Conservation (phyloP, 768 basidiomycete species). For the Leucocoprinus leucothites region DNA sequence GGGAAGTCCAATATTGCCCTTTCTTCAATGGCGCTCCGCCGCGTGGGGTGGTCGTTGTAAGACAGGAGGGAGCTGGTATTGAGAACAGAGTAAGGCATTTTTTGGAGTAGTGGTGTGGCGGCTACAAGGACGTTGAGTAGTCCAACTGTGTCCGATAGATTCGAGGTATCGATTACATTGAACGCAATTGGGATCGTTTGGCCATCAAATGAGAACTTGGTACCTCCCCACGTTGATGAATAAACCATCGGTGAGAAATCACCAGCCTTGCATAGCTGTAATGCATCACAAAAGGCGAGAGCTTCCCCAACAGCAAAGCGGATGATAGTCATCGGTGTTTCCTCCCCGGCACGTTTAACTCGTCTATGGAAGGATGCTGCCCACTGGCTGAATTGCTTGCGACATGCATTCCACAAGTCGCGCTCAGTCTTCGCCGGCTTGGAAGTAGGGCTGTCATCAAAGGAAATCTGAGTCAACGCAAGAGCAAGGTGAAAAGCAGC, state of each 20-base stretch:
- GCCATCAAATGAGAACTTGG: slow-evolving; percentile 27
- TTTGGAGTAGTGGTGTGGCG: slow-evolving; percentile 34
- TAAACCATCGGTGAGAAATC: slow-evolving; percentile 26
- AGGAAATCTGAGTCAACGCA: slow-evolving; percentile 19
- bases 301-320: slow-evolving; percentile 41
- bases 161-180: slow-evolving; percentile 49
- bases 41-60: neutral
- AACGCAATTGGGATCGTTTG: slow-evolving; percentile 32
- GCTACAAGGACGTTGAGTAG: slow-evolving; percentile 40
- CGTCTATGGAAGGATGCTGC: slow-evolving; percentile 25
- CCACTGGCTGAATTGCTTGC: slow-evolving; percentile 32
- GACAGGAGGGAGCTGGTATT: slow-evolving; percentile 40
- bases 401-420: slow-evolving; percentile 27
- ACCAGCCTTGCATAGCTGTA: slow-evolving; percentile 20
- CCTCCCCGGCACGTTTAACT: slow-evolving; percentile 6
- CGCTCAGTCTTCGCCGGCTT: slow-evolving; percentile 10
- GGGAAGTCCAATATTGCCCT: slow-evolving; percentile 5
- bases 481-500: slow-evolving; percentile 38
- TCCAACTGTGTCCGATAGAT: slow-evolving; percentile 44
- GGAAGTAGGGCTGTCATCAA: slow-evolving; percentile 9
- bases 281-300: slow-evolving; percentile 32
- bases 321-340: slow-evolving; percentile 19
- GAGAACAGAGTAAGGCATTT: slow-evolving; percentile 27
- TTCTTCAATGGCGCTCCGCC: slow-evolving; percentile 1
- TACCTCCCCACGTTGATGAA: slow-evolving; percentile 30